Evolutionary conservation across 1,284 basidiomycete species (phyloP).

Genomic region (Sphaerobolus stellatus): DNA sequence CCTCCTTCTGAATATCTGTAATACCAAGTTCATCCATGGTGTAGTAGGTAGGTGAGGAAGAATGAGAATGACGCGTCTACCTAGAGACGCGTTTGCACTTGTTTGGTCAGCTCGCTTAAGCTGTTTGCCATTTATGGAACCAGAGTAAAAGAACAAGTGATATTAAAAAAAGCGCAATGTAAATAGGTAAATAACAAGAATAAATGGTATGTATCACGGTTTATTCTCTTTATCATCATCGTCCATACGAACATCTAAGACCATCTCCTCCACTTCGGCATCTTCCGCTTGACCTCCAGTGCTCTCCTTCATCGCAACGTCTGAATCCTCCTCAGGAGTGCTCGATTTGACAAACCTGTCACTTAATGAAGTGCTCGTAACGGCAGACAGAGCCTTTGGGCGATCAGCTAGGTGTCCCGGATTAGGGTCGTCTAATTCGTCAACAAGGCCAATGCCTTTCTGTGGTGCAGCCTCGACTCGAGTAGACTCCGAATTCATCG

Average conservation of each 20-base stretch:
- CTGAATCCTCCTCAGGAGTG: slow-evolving; percentile 33
- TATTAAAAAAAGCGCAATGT: too few species aligned
- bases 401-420: slow-evolving; percentile 80
- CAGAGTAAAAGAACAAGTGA: background rate
- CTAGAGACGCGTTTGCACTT: slow-evolving; percentile 6
- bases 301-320: slow-evolving; percentile 11
- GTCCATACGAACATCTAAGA: slow-evolving; percentile 48
- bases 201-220: background rate
- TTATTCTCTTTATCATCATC: slow-evolving; percentile 52
- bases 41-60: slow-evolving; percentile 15
- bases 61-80: slow-evolving; percentile 14
- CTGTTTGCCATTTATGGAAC: background rate
- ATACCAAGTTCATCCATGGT: slow-evolving; percentile 81
- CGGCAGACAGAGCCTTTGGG: slow-evolving; percentile 65
- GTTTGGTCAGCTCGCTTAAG: slow-evolving; percentile 2
- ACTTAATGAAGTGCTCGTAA: slow-evolving; percentile 55
- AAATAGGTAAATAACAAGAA: background rate
- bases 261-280: slow-evolving; percentile 37
- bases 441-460: slow-evolving; percentile 61
- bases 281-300: slow-evolving; percentile 14
- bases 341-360: slow-evolving; percentile 60
- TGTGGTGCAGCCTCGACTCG: slow-evolving; percentile 1
- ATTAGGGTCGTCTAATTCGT: slow-evolving; percentile 77
- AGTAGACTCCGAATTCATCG: background rate
- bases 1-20: slow-evolving; percentile 76